Base-by-base conservation (phyloP, 139 green algal genomes). In the Picochlorum sp. region DNA sequence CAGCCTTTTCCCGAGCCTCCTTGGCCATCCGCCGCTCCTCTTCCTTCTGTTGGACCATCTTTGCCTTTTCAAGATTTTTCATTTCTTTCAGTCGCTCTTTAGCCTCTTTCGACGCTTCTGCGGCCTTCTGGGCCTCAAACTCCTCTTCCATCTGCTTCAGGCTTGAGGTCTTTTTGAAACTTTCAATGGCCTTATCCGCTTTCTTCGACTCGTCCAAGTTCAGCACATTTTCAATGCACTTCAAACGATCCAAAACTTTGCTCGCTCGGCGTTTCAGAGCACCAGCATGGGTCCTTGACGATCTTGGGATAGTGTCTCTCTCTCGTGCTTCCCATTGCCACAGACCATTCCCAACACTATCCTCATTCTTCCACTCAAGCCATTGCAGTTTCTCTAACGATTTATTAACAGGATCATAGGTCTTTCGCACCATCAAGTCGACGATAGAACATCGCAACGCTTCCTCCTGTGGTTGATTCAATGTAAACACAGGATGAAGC, bases 241-340 rank as follows among this genome's bases (percentile, higher is more conserved):
- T 65, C 3, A 65, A 32, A 13, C 58, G n/a, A 16, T 69, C 26
- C 3, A 45, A 6, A 20, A 72, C 66, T 50, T 61, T 65, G 10
- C 58, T 44, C 52, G 77, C 79, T 2, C 72, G 60, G 46, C 69
- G 65, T 72, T 83, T 86, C 63, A 71, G 56, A 2, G 37, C 58
- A 20, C 32, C 28, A 1, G 75, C 78, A 8, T 52, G 56, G 21
- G 66, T 26, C 2, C 71, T 45, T 16, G 47, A 54, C 13, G 56
- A 71, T 58, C 79, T 81, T 20, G 75, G 67, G 6, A 90, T 50
- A 4, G 65, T 45, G 52, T 87, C 80, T n/a, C 20, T 20, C 13
- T 88, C 74, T 0, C 83, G 71, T 45, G 87, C 60, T 64, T 90
- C 84, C 84, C 84, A 90, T 47, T 81, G 79, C 83, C 84, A 90